Evolutionary conservation across 179 eudicot genomes (phyloP).

Genomic region (Vitellaria paradoxa): DNA sequence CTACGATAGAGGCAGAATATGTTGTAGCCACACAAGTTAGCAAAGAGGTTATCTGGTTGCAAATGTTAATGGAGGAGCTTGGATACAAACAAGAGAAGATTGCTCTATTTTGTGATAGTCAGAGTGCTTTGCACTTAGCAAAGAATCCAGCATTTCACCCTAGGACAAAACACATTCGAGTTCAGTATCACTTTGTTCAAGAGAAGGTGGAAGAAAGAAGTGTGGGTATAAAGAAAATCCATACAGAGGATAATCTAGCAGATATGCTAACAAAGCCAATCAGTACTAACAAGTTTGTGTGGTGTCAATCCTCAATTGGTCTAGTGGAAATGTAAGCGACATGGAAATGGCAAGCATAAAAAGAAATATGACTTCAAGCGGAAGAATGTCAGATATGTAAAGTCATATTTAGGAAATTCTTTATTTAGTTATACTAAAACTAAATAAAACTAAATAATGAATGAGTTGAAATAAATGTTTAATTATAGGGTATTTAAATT

Average conservation of each 20-base stretch:
- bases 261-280: conserved; percentile 17
- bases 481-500: no score
- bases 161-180: conserved; percentile 20
- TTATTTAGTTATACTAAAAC: no score
- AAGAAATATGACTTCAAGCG: neutral
- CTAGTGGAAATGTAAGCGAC: neutral
- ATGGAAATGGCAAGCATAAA: neutral
- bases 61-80: conserved; percentile 12
- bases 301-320: conserved; percentile 15
- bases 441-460: no score
- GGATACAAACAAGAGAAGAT: conserved; percentile 23
- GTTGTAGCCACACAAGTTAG: conserved; percentile 16
- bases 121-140: conserved; percentile 15
- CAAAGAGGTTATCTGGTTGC: conserved; percentile 9
- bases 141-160: conserved; percentile 16
- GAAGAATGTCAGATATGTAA: neutral
- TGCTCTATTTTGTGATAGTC: conserved; percentile 21
- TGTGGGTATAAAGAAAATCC: conserved; percentile 12
- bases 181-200: conserved; percentile 18
- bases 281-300: conserved; percentile 14
- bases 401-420: no score
- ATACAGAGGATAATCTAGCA: conserved; percentile 14
- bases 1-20: conserved; percentile 15
- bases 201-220: conserved; percentile 9
- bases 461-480: no score